Evolutionary conservation across 768 basidiomycete genomes (phyloP), one percentile per base, ranked within the genome.

Genomic region (Leccinum olivaceopallidum): DNA sequence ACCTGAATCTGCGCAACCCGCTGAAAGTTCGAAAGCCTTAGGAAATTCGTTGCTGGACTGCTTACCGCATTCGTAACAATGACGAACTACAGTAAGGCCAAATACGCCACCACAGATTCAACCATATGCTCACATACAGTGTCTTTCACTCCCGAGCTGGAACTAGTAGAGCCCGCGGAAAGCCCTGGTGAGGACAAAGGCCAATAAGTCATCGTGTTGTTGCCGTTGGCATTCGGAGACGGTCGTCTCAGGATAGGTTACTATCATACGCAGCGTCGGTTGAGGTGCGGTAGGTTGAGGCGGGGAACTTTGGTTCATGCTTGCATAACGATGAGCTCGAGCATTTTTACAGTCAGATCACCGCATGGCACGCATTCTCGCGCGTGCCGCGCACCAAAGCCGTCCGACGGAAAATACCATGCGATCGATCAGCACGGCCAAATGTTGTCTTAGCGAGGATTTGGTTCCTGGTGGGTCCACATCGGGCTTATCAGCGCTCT

Each of bases 221-320:
- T 30, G 7, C 7, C 8, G 7, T 12, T 37, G 6, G 57, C 6
- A 22, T 51, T 60, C 9, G 70, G 69, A 4, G 83, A 76, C 1
- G 87, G 86, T 6, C 90, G 86, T 71, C 90, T 92, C 14, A 92
- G 80, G 58, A 92, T 91, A 47, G 84, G 85, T 9, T 30, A 30
- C 30, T 30, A 30, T 30, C 0, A 92, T 92, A 47, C 85, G 85
- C 66, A 91, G 78, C 9, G 82, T 71, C 8, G 86, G 82, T 55
- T 87, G 85, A 63, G 91, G 78, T 0, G 83, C 85, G 3, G 81
- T 78, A 5, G 79, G 73, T 1, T 78, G 82, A 2, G 87, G 81
- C 1, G 82, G 68, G 4, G 78, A 68, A 1, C 75, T 72, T 14
- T 75, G 69, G 10, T 76, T 65, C 8, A 79, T 77, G 58, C 72